phyloP scores from a whole-genome alignment of 2,329 filamentous ascomycete genomes.

The Aspergillus hiratsukae region DNA sequence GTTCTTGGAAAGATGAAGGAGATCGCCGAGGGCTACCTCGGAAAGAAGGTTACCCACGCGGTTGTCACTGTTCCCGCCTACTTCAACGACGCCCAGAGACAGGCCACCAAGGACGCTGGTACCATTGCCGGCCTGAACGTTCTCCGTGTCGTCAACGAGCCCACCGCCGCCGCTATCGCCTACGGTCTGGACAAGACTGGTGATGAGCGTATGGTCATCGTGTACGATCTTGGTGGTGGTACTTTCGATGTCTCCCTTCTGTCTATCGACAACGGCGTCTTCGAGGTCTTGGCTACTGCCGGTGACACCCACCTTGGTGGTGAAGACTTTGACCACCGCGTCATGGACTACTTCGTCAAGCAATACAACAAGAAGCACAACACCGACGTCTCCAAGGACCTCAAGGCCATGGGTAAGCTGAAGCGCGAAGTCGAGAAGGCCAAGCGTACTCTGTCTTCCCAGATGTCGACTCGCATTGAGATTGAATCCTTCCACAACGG shows the following conservation, averaged over 20 bases:
- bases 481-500: constrained; percentile 97
- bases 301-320: constrained; percentile 97
- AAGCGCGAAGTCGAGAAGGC: constrained; percentile 99
- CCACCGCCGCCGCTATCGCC: constrained; percentile 89
- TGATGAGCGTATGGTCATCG: constrained; percentile 81
- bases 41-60: constrained; percentile 58
- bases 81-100: constrained; percentile 98
- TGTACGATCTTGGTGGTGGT: constrained; percentile 91
- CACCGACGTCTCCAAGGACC: constrained; percentile 88
- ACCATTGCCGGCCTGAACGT: constrained; percentile 89
- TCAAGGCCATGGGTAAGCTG: constrained; percentile 98
- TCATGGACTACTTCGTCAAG: constrained; percentile 96
- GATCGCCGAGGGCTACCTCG: constrained; percentile 58
- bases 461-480: constrained; percentile 90
- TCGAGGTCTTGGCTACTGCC: constrained; percentile 89
- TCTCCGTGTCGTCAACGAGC: constrained; percentile 94
- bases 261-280: constrained; percentile 85
- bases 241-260: constrained; percentile 93
- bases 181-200: constrained; percentile 87
- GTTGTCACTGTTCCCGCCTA: constrained; percentile 93
- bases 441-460: constrained; percentile 94
- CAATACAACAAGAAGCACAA: constrained; percentile 97
- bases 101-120: constrained; percentile 94
- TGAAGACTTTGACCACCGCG: constrained; percentile 97
- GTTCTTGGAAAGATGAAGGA: constrained; percentile 65